A percentile compares a stretch with the other conserved stretches of the same genome.
Conservation (phyloP, 164 flowering plant genomes). For the Umbilicus rupestris region DNA sequence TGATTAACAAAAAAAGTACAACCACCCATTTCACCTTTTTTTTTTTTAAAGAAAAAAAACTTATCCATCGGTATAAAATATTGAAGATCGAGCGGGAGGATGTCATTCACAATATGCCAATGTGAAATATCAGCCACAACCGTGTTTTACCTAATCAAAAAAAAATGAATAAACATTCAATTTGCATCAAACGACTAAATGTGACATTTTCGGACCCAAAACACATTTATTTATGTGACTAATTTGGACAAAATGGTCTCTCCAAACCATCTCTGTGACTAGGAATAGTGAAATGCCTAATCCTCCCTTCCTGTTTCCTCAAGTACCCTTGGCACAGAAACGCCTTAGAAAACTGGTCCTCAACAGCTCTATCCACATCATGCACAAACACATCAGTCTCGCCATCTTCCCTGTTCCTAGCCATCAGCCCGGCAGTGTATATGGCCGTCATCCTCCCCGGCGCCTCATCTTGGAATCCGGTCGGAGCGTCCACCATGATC, state of each 20-base stretch:
- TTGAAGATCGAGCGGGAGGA: too few relatives aligned
- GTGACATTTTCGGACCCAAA: too few relatives aligned
- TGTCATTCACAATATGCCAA: too few relatives aligned
- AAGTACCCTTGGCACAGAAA: conserved; percentile 71
- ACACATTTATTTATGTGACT: too few relatives aligned
- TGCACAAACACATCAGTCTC: conserved; percentile 89
- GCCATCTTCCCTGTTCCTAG: conserved; percentile 56
- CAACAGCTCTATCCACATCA: conserved; percentile 74
- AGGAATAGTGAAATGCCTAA: conserved; percentile 68
- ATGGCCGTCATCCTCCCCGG: conserved; percentile 90
- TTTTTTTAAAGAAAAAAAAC: too few relatives aligned
- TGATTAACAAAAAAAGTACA: too few relatives aligned
- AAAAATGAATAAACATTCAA: too few relatives aligned
- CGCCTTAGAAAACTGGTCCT: conserved; percentile 58
- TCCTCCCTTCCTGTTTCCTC: conserved; percentile 51
- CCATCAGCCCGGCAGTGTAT: conserved; percentile 84
- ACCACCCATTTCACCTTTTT: too few relatives aligned
- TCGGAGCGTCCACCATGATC: conserved; percentile 94
- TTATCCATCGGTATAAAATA: too few relatives aligned
- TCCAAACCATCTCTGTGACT: conserved; percentile 27
- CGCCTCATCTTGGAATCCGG: conserved; percentile 70
- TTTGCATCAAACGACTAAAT: too few relatives aligned
- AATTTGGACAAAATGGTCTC: conserved; percentile 1
- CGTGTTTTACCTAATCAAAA: too few relatives aligned
- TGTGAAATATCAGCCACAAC: too few relatives aligned